Conservation (phyloP, 306 rosid species). For the Glycyrrhiza uralensis region DNA sequence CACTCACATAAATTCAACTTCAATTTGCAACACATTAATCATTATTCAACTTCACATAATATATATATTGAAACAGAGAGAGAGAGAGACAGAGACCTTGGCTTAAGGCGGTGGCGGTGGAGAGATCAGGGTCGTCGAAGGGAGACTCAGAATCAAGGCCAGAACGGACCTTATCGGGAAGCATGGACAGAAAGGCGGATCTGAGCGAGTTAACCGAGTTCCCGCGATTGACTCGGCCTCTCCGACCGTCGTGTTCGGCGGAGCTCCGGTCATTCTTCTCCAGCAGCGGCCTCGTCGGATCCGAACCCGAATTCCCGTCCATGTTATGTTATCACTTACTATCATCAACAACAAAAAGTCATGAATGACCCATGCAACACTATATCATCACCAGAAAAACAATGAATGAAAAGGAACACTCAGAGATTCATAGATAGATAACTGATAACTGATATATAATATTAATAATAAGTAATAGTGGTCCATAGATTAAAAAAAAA, state of each 20-base stretch:
- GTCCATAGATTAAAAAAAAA: background rate
- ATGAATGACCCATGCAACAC: background rate
- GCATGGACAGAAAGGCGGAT: slow-evolving; percentile 43
- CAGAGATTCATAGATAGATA: background rate
- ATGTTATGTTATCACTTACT: background rate
- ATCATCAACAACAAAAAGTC: background rate
- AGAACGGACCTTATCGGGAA: slow-evolving; percentile 57
- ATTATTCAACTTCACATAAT: background rate
- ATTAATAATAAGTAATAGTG: too few species aligned
- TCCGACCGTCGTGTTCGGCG: background rate
- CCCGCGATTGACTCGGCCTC: slow-evolving; percentile 13
- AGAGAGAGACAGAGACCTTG: slow-evolving; percentile 40
- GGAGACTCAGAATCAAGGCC: slow-evolving; percentile 49
- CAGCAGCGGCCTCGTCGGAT: slow-evolving; percentile 26
- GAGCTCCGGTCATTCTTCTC: background rate
- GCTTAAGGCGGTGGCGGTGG: slow-evolving; percentile 40
- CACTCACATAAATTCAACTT: background rate
- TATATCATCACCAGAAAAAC: too few species aligned
- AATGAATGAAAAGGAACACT: background rate
- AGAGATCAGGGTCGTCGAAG: slow-evolving; percentile 35
- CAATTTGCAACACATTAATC: background rate
- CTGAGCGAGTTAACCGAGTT: slow-evolving; percentile 38
- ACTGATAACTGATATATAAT: too few species aligned
- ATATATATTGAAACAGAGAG: background rate
- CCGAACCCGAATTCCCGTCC: slow-evolving; percentile 9